Percentiles rank a stretch among this genome's conserved stretches.
phyloP scores from a whole-genome alignment of 768 basidiomycete species.

The Suillus ampliporus region DNA sequence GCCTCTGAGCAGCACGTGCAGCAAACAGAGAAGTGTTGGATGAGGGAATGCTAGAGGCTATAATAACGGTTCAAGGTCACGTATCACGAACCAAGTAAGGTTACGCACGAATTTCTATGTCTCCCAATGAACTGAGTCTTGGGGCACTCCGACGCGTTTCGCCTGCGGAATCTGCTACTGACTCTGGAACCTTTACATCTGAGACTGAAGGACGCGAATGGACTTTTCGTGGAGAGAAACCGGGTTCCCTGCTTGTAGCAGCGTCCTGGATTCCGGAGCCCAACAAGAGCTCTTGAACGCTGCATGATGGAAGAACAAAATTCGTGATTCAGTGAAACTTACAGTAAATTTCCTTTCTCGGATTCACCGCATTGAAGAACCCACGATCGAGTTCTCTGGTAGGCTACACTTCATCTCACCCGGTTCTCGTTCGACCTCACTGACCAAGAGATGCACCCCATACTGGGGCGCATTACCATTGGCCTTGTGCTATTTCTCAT shows the following conservation, averaged over 20 bases:
- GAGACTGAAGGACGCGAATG: slow-evolving; percentile 12
- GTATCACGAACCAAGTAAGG: neutral
- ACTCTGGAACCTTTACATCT: slow-evolving; percentile 8
- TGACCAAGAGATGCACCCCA: slow-evolving; percentile 43
- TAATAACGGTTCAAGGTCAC: too few relatives aligned
- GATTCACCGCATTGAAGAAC: neutral
- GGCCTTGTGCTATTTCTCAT: slow-evolving; percentile 74
- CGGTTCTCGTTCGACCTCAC: slow-evolving; percentile 12
- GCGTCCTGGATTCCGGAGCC: neutral
- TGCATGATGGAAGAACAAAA: slow-evolving; percentile 10
- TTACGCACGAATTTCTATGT: slow-evolving; percentile 29
- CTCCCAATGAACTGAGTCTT: slow-evolving; percentile 24
- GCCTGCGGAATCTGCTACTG: neutral
- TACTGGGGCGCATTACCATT: slow-evolving; percentile 69
- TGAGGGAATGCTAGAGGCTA: slow-evolving; percentile 2
- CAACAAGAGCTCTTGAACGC: slow-evolving; percentile 11
- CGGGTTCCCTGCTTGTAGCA: slow-evolving; percentile 3
- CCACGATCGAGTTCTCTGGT: neutral
- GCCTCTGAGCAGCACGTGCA: slow-evolving; percentile 9
- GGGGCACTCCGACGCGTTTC: slow-evolving; percentile 11
- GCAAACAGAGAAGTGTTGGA: slow-evolving; percentile 10
- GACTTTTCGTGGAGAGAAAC: neutral
- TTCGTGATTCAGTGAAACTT: neutral
- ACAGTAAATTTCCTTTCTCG: slow-evolving; percentile 5
- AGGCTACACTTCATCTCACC: slow-evolving; percentile 9